These are phyloP conservation scores for Angomonas ambiguus DNA, from an alignment of 208 protist species.

Conservation along the genomic window DNA sequence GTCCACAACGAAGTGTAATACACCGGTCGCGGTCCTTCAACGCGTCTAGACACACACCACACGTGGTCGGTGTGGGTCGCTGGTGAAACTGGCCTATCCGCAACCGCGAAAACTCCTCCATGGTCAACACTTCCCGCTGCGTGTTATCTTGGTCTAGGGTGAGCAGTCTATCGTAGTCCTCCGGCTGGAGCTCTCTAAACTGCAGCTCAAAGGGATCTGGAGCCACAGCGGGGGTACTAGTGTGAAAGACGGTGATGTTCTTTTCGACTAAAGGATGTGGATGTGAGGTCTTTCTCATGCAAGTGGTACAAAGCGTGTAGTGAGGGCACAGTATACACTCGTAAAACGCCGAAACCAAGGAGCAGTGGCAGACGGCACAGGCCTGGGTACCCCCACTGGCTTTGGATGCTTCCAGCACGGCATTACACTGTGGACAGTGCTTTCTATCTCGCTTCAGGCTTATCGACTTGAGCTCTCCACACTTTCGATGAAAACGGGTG, in stretches of 20 bases:
- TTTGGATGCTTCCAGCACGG: neutral
- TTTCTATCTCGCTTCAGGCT: neutral
- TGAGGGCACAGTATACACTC: slow-evolving; percentile 46
- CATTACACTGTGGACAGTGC: neutral
- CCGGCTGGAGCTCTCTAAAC: slow-evolving; percentile 68
- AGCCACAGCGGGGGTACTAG: neutral
- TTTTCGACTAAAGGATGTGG: slow-evolving; percentile 38
- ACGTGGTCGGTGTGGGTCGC: slow-evolving; percentile 16
- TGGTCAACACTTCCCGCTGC: neutral
- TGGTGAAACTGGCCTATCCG: slow-evolving; percentile 2
- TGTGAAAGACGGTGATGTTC: neutral
- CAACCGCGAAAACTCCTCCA: slow-evolving; percentile 21
- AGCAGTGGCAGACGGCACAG: slow-evolving; percentile 15
- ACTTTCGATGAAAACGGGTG: slow-evolving; percentile 22
- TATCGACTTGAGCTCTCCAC: slow-evolving; percentile 16
- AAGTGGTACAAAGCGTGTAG: slow-evolving; percentile 35
- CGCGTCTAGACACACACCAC: slow-evolving; percentile 55
- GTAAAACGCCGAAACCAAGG: slow-evolving; percentile 25
- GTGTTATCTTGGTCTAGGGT: slow-evolving; percentile 29
- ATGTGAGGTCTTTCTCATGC: slow-evolving; percentile 33
- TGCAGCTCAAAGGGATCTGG: slow-evolving; percentile 35
- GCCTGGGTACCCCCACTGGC: neutral
- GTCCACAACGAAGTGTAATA: slow-evolving; percentile 61
- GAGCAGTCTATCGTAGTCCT: slow-evolving; percentile 75
- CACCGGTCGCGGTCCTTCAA: slow-evolving; percentile 30